Evolutionary conservation across 768 basidiomycete species (phyloP).

Genomic region (Udeniomyces megalosporus): DNA sequence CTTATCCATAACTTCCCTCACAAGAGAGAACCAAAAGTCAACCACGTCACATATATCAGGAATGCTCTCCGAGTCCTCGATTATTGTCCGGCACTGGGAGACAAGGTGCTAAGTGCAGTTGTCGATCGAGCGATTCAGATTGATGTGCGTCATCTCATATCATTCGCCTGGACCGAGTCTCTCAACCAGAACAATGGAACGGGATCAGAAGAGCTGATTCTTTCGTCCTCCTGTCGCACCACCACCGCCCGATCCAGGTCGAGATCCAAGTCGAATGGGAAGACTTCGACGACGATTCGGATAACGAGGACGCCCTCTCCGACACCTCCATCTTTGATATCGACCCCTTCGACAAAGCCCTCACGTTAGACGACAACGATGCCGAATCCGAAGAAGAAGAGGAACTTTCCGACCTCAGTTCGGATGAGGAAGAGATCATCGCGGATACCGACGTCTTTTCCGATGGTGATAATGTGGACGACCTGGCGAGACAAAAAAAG

Average conservation of each 20-base stretch:
- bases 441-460: conserved; percentile 19
- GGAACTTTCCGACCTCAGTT: conserved; percentile 44
- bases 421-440: conserved; percentile 36
- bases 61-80: conserved; percentile 66
- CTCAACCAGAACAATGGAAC: not conserved
- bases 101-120: conserved; percentile 67
- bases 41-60: conserved; percentile 76
- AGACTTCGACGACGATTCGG: conserved; percentile 39
- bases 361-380: conserved; percentile 24
- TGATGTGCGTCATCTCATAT: conserved; percentile 49
- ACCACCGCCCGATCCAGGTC: no score
- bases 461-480: conserved; percentile 22
- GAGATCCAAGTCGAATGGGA: conserved; percentile 95
- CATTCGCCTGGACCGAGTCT: no score
- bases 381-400: conserved; percentile 55
- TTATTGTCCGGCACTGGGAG: conserved; percentile 72
- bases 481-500: conserved; percentile 20
- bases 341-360: conserved; percentile 56
- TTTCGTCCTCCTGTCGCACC: no score
- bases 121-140: conserved; percentile 91
- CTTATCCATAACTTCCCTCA: conserved; percentile 78
- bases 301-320: conserved; percentile 16
- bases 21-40: conserved; percentile 64
- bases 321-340: conserved; percentile 33
- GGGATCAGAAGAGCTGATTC: no score